These are phyloP conservation scores for Podospora tetraspora DNA, from an alignment of 495 filamentous ascomycete genomes.

Conservation along the genomic window DNA sequence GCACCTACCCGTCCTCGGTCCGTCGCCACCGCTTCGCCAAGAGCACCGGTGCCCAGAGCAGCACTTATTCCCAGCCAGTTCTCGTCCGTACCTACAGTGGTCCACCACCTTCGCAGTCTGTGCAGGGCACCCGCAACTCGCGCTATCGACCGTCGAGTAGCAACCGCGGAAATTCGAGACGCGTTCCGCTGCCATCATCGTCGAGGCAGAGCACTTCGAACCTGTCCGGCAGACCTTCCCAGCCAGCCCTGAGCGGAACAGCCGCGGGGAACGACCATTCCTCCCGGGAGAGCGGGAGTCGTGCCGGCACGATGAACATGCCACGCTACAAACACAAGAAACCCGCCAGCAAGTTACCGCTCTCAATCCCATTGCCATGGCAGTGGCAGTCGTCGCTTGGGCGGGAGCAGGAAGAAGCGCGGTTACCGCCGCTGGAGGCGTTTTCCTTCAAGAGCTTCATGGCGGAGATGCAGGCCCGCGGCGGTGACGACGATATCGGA, in stretches of 20 bases:
- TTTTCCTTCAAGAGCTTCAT: slow-evolving; percentile 56
- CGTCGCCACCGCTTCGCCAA: slow-evolving; percentile 40
- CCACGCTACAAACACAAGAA: slow-evolving; percentile 29
- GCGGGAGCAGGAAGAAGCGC: slow-evolving; percentile 23
- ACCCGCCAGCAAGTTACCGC: slow-evolving; percentile 17
- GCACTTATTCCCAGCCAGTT: slow-evolving; percentile 52
- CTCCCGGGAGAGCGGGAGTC: slow-evolving; percentile 2
- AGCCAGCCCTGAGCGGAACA: slow-evolving; percentile 25
- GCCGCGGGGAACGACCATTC: slow-evolving; percentile 2
- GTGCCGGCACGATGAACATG: slow-evolving; percentile 21
- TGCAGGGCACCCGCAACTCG: slow-evolving; percentile 14
- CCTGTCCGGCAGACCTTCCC: slow-evolving; percentile 19
- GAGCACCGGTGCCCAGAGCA: slow-evolving; percentile 44
- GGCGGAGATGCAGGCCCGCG: slow-evolving; percentile 39
- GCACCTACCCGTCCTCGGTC: slow-evolving; percentile 35
- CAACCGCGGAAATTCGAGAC: slow-evolving; percentile 25
- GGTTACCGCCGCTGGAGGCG: slow-evolving; percentile 50
- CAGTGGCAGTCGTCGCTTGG: slow-evolving; percentile 19
- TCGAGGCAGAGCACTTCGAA: slow-evolving; percentile 15
- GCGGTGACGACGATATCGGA: slow-evolving; percentile 31
- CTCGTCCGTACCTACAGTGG: slow-evolving; percentile 52
- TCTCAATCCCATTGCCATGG: slow-evolving; percentile 17
- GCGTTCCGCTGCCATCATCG: slow-evolving; percentile 22
- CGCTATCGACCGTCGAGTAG: slow-evolving; percentile 24
- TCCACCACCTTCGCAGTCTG: slow-evolving; percentile 25